Conservation (phyloP, 176 grass and related monocot genomes). For the Rhynchospora pubera region DNA sequence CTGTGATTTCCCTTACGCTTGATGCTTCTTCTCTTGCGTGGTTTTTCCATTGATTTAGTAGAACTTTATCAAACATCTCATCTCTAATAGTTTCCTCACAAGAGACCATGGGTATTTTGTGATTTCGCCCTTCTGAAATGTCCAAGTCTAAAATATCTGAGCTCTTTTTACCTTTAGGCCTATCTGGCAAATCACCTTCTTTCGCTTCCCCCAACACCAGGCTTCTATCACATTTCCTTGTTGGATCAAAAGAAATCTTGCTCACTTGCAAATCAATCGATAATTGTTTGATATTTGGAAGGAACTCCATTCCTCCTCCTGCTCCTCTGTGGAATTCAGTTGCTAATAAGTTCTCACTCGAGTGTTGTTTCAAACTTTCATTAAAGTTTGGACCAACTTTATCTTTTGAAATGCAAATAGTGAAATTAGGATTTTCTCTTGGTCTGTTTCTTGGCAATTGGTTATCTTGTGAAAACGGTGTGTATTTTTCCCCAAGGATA, state of each 20-base stretch:
- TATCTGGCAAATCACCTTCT: conserved; percentile 22
- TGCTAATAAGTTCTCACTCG: not conserved
- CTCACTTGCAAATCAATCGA: conserved; percentile 14
- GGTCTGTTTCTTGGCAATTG: not conserved
- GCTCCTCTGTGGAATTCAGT: conserved; percentile 30
- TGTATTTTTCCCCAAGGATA: conserved; percentile 26
- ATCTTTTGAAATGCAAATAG: not conserved
- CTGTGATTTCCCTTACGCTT: not conserved
- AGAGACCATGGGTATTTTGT: not conserved
- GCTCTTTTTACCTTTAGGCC: conserved; percentile 16
- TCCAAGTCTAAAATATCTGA: conserved; percentile 27
- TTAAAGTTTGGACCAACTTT: not conserved
- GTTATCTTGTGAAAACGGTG: not conserved
- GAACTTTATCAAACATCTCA: too few species aligned
- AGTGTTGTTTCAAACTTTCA: not conserved
- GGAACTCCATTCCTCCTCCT: conserved; percentile 23
- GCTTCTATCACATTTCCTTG: not conserved
- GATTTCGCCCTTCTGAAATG: not conserved
- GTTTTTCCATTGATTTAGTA: too few species aligned
- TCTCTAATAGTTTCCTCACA: not conserved
- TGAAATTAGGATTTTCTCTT: not conserved
- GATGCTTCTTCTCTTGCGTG: conserved; percentile 3
- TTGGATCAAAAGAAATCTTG: conserved; percentile 1
- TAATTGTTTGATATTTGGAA: conserved; percentile 35
- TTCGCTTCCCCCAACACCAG: conserved; percentile 23